Evolutionary conservation across 176 grass and related monocot species (phyloP), one percentile per base, ranked within the genome.

Genomic region (Tuctoria greenei): DNA sequence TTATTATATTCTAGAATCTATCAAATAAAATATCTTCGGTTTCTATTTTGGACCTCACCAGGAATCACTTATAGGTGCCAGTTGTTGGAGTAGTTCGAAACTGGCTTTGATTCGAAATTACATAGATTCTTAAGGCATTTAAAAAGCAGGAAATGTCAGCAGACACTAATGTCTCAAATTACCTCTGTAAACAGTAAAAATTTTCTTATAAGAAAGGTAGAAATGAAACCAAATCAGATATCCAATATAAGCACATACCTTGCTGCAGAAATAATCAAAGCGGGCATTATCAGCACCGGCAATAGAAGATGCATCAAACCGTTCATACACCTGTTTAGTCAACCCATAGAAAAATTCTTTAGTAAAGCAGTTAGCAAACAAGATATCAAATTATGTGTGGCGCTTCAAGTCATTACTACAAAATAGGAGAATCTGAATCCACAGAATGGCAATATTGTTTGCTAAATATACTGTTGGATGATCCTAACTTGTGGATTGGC

Each of bases 251-350:
- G 58, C 46, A 90, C 28, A 66, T 45, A 97, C 90, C 93, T 97
- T 93, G 36, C 88, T 88, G 77, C 85, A 97, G 66, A 97, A 97
- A 82, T 91, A 88, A 66, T 91, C 83, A 71, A 97, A 87, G 40
- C 90, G 93, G 35, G 88, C 82, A 85, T 91, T 80, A 47, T 93
- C 88, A 74, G 86, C 88, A 80, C 89, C 81, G 8, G 76, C 16
- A 80, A 97, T 82, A 65, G 93, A 91, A 74, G 88, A 77, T 35
- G 83, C 85, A 85, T 97, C 84, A 59, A 97, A 84, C 8, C 86
- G 64, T 60, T 97, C 86, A 93, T 88, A 97, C 59, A 97, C 86
- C 93, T 97, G 87, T 80, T 86, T 58, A 78, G 31, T 64, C 31
- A 71, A 78, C 41, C 39, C 6, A 79, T 56, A 46, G 61, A 61